Evolutionary conservation across 2,329 filamentous ascomycete genomes (phyloP), one percentile per base, ranked within the genome.

Genomic region (Aspergillus flavus): DNA sequence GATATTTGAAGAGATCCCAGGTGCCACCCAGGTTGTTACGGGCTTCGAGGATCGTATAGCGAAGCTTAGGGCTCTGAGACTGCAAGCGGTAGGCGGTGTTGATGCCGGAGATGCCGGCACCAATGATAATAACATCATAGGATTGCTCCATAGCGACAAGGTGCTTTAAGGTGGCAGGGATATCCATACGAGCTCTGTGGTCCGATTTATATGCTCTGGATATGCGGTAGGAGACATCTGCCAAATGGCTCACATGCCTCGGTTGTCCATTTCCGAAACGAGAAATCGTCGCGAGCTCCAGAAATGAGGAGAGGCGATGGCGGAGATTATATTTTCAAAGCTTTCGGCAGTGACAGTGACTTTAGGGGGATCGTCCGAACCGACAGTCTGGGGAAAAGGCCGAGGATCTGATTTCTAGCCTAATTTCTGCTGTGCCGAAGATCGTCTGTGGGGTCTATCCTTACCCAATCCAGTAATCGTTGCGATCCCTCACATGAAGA

Each of bases 1-100:
- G 91, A 69, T 93, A 94, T 46, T 84, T 86, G 80, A 93, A 94
- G 2, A 93, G 79, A 70, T 90, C 88, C 91, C 91, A 94, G 0
- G 91, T 94, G 1, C 92, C 91, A 1, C 91, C 91, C 6, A 94
- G 81, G 30, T 82, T 79, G 57, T 84, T 80, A 39, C 91, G 87
- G 1, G 82, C 83, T 75, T 94, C 91, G 19, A 94, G 82, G 30
- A 94, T 86, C 14, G 85, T 82, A 72, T 91, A 93, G 2, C 76
- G 84, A 45, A 83, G 78, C 50, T 80, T 72, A 0, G 89, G 87
- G 1, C 88, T 78, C 30, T 83, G 76, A 1, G 81, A 81, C 69
- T 92, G 87, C 1, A 92, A 69, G n/a, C 89, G 86, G 71, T 93
- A 93, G 16, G 86, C 90, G 14, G 87, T 82, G 68, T 93, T 92